These are phyloP conservation scores for Apiospora saccharicola DNA, from an alignment of 2,329 filamentous ascomycete species.

Conservation along the genomic window DNA sequence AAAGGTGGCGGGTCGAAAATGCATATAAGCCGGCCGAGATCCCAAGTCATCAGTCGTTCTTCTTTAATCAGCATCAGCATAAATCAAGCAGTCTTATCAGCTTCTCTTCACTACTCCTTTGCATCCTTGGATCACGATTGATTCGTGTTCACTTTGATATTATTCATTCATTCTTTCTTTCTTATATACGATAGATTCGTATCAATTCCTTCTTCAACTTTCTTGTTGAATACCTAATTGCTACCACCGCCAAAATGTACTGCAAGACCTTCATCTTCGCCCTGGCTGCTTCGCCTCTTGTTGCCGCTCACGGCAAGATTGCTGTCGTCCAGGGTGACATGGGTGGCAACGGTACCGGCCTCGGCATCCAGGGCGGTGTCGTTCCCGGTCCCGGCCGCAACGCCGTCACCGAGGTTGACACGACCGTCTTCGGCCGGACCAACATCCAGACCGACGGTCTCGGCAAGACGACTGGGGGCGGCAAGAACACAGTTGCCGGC, in stretches of 20 bases:
- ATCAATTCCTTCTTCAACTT: constrained; percentile 12
- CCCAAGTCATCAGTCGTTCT: not conserved
- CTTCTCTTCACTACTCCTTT: constrained; percentile 1
- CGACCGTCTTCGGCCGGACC: constrained; percentile 50
- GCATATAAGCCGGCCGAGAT: constrained; percentile 19
- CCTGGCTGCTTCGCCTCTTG: constrained; percentile 38
- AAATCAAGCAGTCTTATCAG: not conserved
- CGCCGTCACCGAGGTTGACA: constrained; percentile 50
- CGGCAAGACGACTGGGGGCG: constrained; percentile 45
- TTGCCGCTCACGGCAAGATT: constrained; percentile 42
- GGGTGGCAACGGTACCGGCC: constrained; percentile 49
- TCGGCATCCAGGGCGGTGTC: constrained; percentile 48
- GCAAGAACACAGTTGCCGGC: constrained; percentile 45
- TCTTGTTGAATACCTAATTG: not conserved
- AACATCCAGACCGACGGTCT: constrained; percentile 47
- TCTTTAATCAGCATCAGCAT: constrained; percentile 22
- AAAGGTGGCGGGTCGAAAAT: not conserved
- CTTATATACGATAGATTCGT: constrained; percentile 20
- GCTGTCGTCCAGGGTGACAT: constrained; percentile 39
- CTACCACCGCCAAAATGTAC: constrained; percentile 28
- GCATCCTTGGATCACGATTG: constrained; percentile 24
- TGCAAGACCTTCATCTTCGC: constrained; percentile 32
- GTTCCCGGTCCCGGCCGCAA: constrained; percentile 47
- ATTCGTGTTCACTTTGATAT: constrained; percentile 20
- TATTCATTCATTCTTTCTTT: constrained; percentile 8